Evolutionary conservation across 2,329 filamentous ascomycete species (phyloP).

Genomic region (Penicillium sp.): DNA sequence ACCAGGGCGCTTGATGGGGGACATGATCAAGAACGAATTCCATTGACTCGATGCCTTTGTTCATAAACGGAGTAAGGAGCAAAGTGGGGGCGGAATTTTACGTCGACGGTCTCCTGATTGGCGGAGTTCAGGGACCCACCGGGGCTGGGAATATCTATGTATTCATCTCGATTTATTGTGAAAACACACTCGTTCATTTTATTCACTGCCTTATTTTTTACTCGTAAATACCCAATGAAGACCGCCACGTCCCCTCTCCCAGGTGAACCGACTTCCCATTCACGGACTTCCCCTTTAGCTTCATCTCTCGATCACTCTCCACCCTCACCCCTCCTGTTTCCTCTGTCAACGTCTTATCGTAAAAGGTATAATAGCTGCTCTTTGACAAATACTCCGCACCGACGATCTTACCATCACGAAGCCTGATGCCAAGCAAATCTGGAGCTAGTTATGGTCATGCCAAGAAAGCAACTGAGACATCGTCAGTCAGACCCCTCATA

Average conservation of each 20-base stretch:
- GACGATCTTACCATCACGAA: not conserved
- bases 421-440: conserved; percentile 16
- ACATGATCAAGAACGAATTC: not conserved
- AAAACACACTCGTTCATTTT: not conserved
- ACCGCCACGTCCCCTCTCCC: too few species aligned
- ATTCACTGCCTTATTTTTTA: too few species aligned
- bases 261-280: too few species aligned
- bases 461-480: conserved; percentile 22
- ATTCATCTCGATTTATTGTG: too few species aligned
- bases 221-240: too few species aligned
- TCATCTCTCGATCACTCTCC: too few species aligned
- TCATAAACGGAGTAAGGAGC: not conserved
- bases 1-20: conserved; percentile 4
- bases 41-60: not conserved
- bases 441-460: conserved; percentile 7
- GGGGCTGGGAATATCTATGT: not conserved
- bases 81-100: not conserved
- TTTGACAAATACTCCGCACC: not conserved
- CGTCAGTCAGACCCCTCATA: conserved; percentile 7
- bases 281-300: too few species aligned
- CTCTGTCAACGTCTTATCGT: too few species aligned
- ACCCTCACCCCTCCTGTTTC: too few species aligned
- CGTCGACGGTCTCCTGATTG: not conserved
- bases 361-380: too few species aligned
- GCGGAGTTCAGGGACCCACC: not conserved